These are phyloP conservation scores for Vigna radiata DNA, from an alignment of 306 rosid species.

Conservation along the genomic window DNA sequence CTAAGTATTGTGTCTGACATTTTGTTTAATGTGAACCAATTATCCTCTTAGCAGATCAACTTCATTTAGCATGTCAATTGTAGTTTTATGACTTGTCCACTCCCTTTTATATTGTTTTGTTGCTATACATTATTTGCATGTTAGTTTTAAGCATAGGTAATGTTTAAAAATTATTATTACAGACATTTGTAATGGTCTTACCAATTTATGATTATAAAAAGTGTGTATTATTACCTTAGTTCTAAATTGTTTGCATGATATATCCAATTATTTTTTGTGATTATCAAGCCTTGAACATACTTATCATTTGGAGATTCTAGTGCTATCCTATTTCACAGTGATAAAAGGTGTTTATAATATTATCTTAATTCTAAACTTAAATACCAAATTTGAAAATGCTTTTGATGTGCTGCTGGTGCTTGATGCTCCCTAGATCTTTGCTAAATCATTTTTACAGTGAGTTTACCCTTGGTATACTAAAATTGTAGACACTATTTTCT, in stretches of 20 bases:
- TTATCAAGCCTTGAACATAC: neutral
- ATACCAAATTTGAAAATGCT: slow-evolving; percentile 5
- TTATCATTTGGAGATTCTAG: neutral
- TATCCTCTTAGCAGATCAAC: neutral
- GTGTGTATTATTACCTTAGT: neutral
- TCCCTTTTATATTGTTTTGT: neutral
- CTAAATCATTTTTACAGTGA: neutral
- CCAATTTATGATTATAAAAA: slow-evolving; percentile 8
- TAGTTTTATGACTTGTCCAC: neutral
- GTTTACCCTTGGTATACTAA: neutral
- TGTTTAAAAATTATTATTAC: neutral
- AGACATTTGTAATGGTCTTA: neutral
- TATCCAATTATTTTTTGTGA: slow-evolving; percentile 1
- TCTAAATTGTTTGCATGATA: neutral
- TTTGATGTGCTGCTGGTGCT: slow-evolving; percentile 8
- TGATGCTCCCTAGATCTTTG: slow-evolving; percentile 10
- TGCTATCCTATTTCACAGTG: neutral
- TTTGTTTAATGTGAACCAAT: neutral
- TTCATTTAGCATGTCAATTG: neutral
- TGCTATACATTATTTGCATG: slow-evolving; percentile 5
- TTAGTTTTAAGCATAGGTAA: neutral
- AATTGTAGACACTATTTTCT: slow-evolving; percentile 7
- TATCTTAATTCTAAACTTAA: neutral
- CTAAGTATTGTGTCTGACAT: neutral
- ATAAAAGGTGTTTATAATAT: neutral